Conservation (phyloP, 192 early-diverging fungal species). For the Backusella westeae region DNA sequence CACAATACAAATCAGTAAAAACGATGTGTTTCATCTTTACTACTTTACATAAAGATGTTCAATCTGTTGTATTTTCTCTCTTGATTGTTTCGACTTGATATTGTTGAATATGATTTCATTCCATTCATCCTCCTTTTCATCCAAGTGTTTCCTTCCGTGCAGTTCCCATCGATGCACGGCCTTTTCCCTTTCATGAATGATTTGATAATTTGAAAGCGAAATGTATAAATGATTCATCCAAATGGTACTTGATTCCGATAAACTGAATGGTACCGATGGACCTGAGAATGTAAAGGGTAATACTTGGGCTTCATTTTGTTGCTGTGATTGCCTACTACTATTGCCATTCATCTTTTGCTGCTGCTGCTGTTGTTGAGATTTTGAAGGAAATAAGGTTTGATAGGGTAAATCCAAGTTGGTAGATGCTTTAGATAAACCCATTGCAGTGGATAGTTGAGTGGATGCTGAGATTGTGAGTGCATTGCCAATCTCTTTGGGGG, state of each 20-base stretch:
- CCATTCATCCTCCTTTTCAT: background rate
- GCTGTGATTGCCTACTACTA: background rate
- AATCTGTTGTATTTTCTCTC: background rate
- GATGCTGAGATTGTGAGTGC: constrained; percentile 19
- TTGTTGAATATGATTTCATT: background rate
- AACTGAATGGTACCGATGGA: constrained; percentile 42
- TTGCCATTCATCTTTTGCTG: background rate
- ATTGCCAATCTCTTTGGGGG: background rate
- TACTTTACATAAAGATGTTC: constrained; percentile 10
- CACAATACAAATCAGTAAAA: background rate
- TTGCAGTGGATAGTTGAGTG: constrained; percentile 1
- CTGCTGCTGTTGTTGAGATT: background rate
- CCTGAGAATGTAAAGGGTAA: constrained; percentile 46
- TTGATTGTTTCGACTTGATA: background rate
- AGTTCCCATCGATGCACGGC: constrained; percentile 16
- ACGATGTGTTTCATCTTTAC: background rate
- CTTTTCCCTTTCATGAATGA: constrained; percentile 43
- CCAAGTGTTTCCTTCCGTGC: background rate
- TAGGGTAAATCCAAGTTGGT: constrained; percentile 13
- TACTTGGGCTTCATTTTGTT: constrained; percentile 30
- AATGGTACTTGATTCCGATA: constrained; percentile 48
- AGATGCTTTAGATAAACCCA: constrained; percentile 20
- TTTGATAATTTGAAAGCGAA: constrained; percentile 42
- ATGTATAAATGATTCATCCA: constrained; percentile 51
- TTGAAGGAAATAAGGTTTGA: constrained; percentile 26